These are phyloP conservation scores for Corymbia calophylla DNA, from an alignment of 441 rosid genomes.

Conservation along the genomic window DNA sequence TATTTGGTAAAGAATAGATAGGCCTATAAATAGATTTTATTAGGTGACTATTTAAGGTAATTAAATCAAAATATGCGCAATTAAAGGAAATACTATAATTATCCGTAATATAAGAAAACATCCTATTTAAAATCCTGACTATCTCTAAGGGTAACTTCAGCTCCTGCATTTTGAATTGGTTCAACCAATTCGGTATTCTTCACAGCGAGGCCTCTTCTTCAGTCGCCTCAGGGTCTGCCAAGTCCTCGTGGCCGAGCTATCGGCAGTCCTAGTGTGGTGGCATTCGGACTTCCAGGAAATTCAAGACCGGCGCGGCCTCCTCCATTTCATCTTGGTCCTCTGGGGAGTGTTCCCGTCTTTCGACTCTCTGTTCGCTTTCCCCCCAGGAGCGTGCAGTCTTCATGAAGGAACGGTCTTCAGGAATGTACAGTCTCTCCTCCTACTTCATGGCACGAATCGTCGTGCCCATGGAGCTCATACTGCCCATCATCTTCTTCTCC, in stretches of 20 bases:
- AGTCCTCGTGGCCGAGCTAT: conserved; percentile 17
- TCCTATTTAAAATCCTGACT: not conserved
- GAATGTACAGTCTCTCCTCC: conserved; percentile 27
- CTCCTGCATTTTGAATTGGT: not conserved
- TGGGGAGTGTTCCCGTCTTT: conserved; percentile 27
- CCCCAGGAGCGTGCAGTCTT: conserved; percentile 30
- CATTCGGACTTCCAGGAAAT: conserved; percentile 13
- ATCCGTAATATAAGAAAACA: not conserved
- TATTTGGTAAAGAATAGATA: not conserved
- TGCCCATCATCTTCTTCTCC: conserved; percentile 16
- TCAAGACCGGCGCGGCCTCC: conserved; percentile 11
- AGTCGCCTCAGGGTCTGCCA: conserved; percentile 18
- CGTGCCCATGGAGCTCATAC: conserved; percentile 23
- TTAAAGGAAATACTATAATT: not conserved
- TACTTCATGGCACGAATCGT: conserved; percentile 20
- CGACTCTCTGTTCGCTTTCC: conserved; percentile 19
- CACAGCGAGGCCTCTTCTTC: conserved; percentile 18
- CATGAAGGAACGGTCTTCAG: conserved; percentile 23
- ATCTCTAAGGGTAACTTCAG: not conserved
- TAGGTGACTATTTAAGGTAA: not conserved
- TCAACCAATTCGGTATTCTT: conserved; percentile 13
- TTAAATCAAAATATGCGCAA: not conserved
- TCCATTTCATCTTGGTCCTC: conserved; percentile 24
- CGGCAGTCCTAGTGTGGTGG: conserved; percentile 24
- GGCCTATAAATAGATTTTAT: not conserved